These are phyloP conservation scores for Lactifluus piperatus DNA, from an alignment of 768 basidiomycete species.

Conservation along the genomic window DNA sequence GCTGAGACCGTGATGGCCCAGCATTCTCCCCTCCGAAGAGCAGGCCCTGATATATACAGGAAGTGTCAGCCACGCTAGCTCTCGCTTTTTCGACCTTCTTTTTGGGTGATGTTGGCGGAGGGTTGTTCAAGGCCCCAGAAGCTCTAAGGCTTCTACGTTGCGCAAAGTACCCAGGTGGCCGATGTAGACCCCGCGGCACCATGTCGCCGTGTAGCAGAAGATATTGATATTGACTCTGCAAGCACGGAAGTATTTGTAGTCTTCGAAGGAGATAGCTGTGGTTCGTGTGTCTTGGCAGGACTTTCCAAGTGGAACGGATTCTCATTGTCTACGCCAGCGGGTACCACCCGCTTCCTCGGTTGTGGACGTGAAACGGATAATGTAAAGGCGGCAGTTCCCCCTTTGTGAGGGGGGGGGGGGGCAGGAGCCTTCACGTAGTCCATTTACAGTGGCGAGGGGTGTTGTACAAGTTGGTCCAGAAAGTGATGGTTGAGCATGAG, in stretches of 20 bases:
- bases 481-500: constrained; percentile 23
- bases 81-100: background rate
- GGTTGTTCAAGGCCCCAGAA: constrained; percentile 5
- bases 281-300: constrained; percentile 42
- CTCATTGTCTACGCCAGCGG: constrained; percentile 21
- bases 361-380: constrained; percentile 46
- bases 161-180: constrained; percentile 65
- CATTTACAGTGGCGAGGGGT: constrained; percentile 21
- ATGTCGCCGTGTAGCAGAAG: constrained; percentile 14
- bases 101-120: constrained; percentile 4
- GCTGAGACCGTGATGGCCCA: background rate
- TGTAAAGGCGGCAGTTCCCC: constrained; percentile 55
- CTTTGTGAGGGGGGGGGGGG: constrained; percentile 18
- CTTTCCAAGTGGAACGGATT: constrained; percentile 27
- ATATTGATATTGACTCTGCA: background rate
- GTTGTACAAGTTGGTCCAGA: constrained; percentile 12
- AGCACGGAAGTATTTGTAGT: background rate
- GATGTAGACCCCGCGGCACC: constrained; percentile 38
- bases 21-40: constrained; percentile 3
- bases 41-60: background rate
- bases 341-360: constrained; percentile 36
- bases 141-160: constrained; percentile 54
- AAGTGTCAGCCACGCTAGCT: constrained; percentile 1
- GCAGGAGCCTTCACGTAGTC: constrained; percentile 31
- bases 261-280: background rate